Conservation (phyloP, 2,329 filamentous ascomycete genomes). For the Monilinia polystroma region DNA sequence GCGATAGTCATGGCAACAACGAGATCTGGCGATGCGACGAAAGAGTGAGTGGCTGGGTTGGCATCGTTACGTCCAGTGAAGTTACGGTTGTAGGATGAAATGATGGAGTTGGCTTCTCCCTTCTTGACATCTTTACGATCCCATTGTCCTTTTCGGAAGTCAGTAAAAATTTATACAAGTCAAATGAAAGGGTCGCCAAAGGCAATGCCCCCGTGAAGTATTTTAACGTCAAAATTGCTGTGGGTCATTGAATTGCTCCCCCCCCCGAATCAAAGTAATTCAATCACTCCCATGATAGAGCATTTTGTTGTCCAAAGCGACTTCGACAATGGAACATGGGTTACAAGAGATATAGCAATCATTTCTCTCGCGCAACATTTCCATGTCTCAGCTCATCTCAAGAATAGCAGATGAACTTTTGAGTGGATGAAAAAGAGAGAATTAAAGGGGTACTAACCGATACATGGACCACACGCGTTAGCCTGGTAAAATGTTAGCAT, state of each 20-base stretch:
- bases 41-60: conserved; percentile 91
- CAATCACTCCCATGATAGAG: neutral
- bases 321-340: neutral
- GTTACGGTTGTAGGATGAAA: conserved; percentile 99
- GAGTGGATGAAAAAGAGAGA: neutral
- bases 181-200: neutral
- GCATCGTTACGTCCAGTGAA: conserved; percentile 97
- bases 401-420: neutral
- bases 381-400: neutral
- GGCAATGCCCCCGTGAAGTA: neutral
- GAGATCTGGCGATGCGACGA: conserved; percentile 87
- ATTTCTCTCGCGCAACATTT: neutral
- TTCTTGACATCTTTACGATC: conserved; percentile 92
- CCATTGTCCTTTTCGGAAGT: conserved; percentile 77
- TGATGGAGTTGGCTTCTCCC: conserved; percentile 91
- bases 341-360: too few relatives aligned
- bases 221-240: neutral
- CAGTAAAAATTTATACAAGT: neutral
- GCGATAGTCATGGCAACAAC: conserved; percentile 85
- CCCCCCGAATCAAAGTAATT: neutral
- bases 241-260: neutral
- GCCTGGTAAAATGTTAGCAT: conserved; percentile 46
- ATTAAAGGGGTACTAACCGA: conserved; percentile 51
- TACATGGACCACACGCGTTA: conserved; percentile 91
- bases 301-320: neutral